Evolutionary conservation across 140 eudicot species (phyloP).

Genomic region (Oenanthe javanica): DNA sequence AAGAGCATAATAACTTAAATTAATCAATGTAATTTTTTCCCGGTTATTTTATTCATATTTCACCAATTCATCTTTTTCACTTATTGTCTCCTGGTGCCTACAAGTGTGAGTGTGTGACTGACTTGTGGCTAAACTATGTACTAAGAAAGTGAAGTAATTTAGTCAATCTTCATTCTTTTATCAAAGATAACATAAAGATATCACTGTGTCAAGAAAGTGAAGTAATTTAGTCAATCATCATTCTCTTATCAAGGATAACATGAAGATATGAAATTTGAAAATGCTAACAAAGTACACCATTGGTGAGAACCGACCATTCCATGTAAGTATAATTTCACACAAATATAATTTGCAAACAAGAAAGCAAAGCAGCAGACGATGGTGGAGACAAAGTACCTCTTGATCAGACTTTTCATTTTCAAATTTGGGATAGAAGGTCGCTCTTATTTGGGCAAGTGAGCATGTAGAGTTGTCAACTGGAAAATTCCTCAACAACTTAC

Average conservation of each 20-base stretch:
- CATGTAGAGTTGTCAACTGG: slow-evolving; percentile 70
- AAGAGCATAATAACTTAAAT: neutral
- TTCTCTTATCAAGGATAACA: neutral
- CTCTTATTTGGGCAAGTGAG: slow-evolving; percentile 75
- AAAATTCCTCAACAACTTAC: slow-evolving; percentile 54
- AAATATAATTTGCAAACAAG: neutral
- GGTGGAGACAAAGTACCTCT: slow-evolving; percentile 44
- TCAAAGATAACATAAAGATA: too few species aligned
- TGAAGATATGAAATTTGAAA: neutral
- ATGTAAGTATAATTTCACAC: neutral
- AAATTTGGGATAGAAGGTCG: slow-evolving; percentile 90
- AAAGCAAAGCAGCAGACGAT: neutral
- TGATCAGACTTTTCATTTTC: slow-evolving; percentile 98
- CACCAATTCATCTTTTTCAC: neutral
- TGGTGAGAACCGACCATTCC: neutral
- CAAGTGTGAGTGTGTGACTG: neutral
- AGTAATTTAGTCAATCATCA: neutral
- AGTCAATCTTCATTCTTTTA: neutral
- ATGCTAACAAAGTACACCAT: neutral
- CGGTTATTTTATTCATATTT: neutral
- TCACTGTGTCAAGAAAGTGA: neutral
- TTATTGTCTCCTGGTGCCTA: neutral
- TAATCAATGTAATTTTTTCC: neutral
- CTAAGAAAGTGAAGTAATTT: neutral
- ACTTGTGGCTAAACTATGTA: neutral